Evolutionary conservation across 2,329 filamentous ascomycete species (phyloP), one percentile per base, ranked within the genome.

Genomic region (Fusarium sp.): DNA sequence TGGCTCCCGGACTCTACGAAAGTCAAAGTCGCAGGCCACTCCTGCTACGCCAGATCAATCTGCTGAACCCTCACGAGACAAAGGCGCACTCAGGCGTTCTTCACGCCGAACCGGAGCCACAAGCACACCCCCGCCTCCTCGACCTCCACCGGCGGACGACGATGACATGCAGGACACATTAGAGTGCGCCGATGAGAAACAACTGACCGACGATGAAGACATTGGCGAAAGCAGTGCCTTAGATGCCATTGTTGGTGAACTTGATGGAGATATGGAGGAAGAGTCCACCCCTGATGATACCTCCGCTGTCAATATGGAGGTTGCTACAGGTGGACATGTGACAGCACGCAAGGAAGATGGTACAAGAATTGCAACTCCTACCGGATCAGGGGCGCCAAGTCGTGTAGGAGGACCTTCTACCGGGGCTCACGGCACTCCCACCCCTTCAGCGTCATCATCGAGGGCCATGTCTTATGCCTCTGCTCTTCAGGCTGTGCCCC

Each of bases 311-410:
- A 98, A 94, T 74, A 88, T 99, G 77, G 95, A 98, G 79, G 89
- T 98, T 42, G 94, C 91, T 39, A 90, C 92, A 18, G 92, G 91
- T 20, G 95, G 94, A 15, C 97, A 94, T 76, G 91, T 98, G 15
- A 97, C 93, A 2, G 95, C 95, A 39, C 91, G 92, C 52, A 95
- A 96, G 75, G 95, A 98, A 73, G 95, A 98, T 77, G 95, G 95
- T 7, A 97, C 93, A 5, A 87, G 93, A 62, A 89, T 98, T 57
- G 88, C 91, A 10, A 98, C 95, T 3, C 95, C 95, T 7, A 90
- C 91, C 1, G 91, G 94, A 62, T 83, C 78, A 44, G 75, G 75
- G 36, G 74, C 79, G 24, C 78, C 79, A 31, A 71, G 80, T 28
- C 81, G 83, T 14, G 80, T 81, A 58, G 82, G 81, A 67, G 78